These are phyloP conservation scores for Penicillium crustosum DNA, from an alignment of 2,329 filamentous ascomycete species.

Conservation along the genomic window DNA sequence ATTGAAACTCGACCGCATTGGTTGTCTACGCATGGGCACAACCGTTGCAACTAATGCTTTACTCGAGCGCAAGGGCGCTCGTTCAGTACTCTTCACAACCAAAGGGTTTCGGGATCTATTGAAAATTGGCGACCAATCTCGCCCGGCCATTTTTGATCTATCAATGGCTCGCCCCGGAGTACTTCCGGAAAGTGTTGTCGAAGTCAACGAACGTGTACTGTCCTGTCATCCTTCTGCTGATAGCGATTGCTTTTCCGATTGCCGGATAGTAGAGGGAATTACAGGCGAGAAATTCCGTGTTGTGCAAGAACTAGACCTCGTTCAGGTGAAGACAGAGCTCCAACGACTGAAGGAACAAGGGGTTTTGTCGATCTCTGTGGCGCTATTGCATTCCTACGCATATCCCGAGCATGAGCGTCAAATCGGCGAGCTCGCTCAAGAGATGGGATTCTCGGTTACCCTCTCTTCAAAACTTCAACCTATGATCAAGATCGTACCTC, in stretches of 20 bases:
- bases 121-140: conserved; percentile 84
- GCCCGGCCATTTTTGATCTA: conserved; percentile 87
- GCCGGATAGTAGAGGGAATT: conserved; percentile 59
- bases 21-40: conserved; percentile 81
- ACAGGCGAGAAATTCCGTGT: conserved; percentile 67
- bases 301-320: conserved; percentile 58
- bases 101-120: conserved; percentile 84
- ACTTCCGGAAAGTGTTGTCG: conserved; percentile 77
- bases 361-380: conserved; percentile 78
- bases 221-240: conserved; percentile 63
- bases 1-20: conserved; percentile 38
- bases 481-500: conserved; percentile 81
- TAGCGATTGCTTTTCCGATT: conserved; percentile 70
- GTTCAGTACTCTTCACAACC: conserved; percentile 82
- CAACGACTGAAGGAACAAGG: conserved; percentile 67
- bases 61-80: conserved; percentile 84
- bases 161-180: conserved; percentile 83
- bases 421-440: conserved; percentile 72
- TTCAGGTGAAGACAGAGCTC: conserved; percentile 58
- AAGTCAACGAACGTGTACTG: conserved; percentile 84
- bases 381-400: conserved; percentile 85
- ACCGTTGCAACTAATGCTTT: conserved; percentile 90
- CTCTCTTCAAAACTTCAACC: conserved; percentile 77
- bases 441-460: conserved; percentile 79
- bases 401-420: conserved; percentile 80